Base-by-base conservation (phyloP, 495 filamentous ascomycete species). In the Neurospora sp. region DNA sequence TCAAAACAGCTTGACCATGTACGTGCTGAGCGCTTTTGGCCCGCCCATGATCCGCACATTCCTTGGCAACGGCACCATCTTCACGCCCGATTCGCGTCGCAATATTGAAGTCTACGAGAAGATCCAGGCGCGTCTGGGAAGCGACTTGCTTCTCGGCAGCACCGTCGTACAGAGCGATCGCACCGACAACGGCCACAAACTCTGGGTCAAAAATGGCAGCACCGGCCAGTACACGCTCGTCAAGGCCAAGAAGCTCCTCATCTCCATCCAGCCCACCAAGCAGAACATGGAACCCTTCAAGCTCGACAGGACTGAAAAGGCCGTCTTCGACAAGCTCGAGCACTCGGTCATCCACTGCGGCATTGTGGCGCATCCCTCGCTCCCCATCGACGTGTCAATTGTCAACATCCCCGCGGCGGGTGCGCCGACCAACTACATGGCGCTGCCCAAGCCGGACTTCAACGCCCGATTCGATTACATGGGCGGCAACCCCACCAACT, bases 61-160 rank as follows among this genome's bases (percentile, higher is more conserved):
- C 69, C 69, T 79, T 22, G 77, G 81, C 80, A 72, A 74, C 2
- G 70, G 69, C 40, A 38, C 65, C 68, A 73, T 74, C 59, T 82
- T 78, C 71, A 76, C 74, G 2, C 82, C 84, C 16, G 65, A 73
- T 18, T 76, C 79, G 20, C 76, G 79, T 39, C 79, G 82, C 71
- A 86, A 85, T 77, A 80, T 81, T 70, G 78, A 77, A 38, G 76
- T 86, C 18, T 86, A 86, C 75, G 76, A 80, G 41, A 80, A 82
- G 69, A 76, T 77, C 39, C 74, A 79, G 31, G 69, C 71, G 61
- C 76, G 80, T 44, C 77, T 85, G 8, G 77, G 77, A 7, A 48
- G 72, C 40, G 79, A 83, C 70, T 79, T 86, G 18, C 76, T 85
- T 5, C 80, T 82, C 73, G 76, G 71, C 68, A 81, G 76, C 70